Evolutionary conservation across 2,329 filamentous ascomycete species (phyloP).

Genomic region (Lasiodiplodia theobromae): DNA sequence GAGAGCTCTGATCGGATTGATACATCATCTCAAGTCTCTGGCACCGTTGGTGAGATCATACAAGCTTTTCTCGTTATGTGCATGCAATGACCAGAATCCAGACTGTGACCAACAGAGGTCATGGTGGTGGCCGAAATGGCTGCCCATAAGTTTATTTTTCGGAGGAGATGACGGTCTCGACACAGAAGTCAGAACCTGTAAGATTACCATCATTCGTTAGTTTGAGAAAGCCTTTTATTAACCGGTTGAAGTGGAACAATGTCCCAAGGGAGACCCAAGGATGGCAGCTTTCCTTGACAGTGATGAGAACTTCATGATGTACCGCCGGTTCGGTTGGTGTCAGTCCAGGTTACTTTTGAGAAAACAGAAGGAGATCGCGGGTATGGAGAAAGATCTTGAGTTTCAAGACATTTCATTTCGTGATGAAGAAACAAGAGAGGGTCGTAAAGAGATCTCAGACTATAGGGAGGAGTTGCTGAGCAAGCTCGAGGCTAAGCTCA

Average conservation of each 20-base stretch:
- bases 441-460: not conserved
- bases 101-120: not conserved
- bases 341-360: constrained; percentile 47
- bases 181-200: not conserved
- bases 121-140: not conserved
- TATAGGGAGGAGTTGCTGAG: not conserved
- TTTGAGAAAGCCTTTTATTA: not conserved
- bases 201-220: not conserved
- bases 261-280: constrained; percentile 45
- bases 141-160: not conserved
- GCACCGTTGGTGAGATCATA: not conserved
- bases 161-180: not conserved
- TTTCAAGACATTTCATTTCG: not conserved
- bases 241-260: constrained; percentile 32
- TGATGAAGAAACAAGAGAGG: not conserved
- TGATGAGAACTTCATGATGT: constrained; percentile 52
- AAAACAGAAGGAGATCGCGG: constrained; percentile 39
- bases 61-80: not conserved
- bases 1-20: not conserved
- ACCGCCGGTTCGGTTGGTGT: constrained; percentile 51
- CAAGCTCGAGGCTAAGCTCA: not conserved
- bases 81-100: not conserved
- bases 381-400: constrained; percentile 32
- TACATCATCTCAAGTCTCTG: not conserved
- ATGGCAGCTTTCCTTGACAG: constrained; percentile 51